Percentiles rank a stretch among this genome's conserved stretches.
phyloP scores from a whole-genome alignment of 371 early-diverging fungal genomes.

The Mortierella polycephala region DNA sequence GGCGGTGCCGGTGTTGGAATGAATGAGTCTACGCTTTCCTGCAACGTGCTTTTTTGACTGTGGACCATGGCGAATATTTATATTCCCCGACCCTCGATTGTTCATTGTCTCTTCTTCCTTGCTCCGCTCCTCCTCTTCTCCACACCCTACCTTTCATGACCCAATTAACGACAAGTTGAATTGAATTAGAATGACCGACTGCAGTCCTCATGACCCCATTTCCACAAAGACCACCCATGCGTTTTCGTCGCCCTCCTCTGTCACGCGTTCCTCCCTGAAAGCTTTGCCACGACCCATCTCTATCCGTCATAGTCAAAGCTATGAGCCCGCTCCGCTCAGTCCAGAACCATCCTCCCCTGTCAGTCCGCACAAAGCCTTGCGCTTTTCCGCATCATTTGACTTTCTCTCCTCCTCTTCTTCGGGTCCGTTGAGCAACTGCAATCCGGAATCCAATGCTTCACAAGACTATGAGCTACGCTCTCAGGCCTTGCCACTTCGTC shows the following conservation, averaged over 20 bases:
- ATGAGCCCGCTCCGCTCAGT: constrained; percentile 29
- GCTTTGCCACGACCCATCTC: constrained; percentile 43
- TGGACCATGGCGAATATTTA: too few relatives aligned
- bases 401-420: constrained; percentile 15
- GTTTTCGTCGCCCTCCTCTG: constrained; percentile 6
- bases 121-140: too few relatives aligned
- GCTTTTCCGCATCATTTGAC: constrained; percentile 25
- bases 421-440: not conserved
- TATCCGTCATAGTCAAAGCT: constrained; percentile 46
- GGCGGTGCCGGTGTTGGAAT: too few relatives aligned
- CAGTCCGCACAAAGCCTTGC: constrained; percentile 13
- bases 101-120: too few relatives aligned
- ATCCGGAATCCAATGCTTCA: not conserved
- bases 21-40: too few relatives aligned
- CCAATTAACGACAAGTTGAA: not conserved
- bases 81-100: too few relatives aligned
- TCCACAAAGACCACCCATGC: constrained; percentile 5
- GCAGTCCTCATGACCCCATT: constrained; percentile 17
- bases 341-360: constrained; percentile 1
- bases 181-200: constrained; percentile 24
- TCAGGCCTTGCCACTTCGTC: constrained; percentile 7
- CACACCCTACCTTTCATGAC: not conserved
- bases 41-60: too few relatives aligned
- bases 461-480: constrained; percentile 14
- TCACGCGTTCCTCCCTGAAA: constrained; percentile 11